phyloP scores from a whole-genome alignment of 176 grass and related monocot species.

The Aegilops sharonensis region DNA sequence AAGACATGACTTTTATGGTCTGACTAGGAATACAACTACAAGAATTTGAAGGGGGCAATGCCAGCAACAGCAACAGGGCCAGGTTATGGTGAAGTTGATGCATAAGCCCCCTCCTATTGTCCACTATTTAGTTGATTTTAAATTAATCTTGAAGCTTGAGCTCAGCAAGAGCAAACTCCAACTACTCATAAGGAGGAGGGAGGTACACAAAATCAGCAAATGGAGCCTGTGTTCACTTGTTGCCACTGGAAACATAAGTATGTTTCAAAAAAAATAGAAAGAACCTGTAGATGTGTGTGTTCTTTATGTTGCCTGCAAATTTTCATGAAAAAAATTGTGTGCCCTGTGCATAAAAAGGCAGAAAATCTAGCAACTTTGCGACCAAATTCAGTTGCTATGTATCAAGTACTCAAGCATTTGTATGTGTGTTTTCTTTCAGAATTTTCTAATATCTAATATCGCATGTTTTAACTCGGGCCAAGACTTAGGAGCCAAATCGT shows the following conservation, averaged over 20 bases:
- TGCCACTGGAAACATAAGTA: background rate
- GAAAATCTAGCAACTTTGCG: background rate
- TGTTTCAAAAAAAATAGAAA: background rate
- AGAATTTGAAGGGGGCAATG: constrained; percentile 3
- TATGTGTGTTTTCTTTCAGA: background rate
- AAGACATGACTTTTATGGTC: background rate
- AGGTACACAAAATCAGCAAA: background rate
- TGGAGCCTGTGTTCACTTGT: background rate
- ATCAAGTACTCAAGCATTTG: background rate
- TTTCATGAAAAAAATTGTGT: background rate
- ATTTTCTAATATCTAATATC: too few species aligned
- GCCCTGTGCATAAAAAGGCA: background rate
- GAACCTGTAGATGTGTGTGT: background rate
- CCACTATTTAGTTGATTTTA: constrained; percentile 10
- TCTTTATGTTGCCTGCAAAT: background rate
- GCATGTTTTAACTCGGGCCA: background rate
- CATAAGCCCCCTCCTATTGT: background rate
- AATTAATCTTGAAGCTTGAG: constrained; percentile 19
- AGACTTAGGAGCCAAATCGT: background rate
- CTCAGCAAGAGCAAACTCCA: background rate
- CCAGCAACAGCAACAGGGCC: background rate
- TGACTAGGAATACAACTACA: background rate
- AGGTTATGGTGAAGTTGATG: background rate
- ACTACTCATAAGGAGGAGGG: background rate
- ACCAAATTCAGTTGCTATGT: background rate